Conservation (phyloP, 179 eudicot species). For the Spinacia oleracea region DNA sequence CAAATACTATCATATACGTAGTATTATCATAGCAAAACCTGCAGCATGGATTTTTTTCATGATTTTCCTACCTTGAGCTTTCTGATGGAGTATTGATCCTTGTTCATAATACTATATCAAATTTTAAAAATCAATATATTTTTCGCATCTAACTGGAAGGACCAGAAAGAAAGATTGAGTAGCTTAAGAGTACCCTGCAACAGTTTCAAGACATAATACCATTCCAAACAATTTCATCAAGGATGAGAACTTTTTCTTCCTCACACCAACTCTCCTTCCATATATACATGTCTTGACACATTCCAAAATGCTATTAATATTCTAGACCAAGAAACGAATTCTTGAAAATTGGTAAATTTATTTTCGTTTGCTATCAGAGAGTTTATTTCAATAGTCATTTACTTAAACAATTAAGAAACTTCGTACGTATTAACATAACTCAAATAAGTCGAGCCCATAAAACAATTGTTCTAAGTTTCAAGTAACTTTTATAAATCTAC, state of each 20-base stretch:
- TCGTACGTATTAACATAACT: background rate
- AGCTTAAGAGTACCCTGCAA: background rate
- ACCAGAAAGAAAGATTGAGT: background rate
- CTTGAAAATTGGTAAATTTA: background rate
- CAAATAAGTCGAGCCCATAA: too few relatives aligned
- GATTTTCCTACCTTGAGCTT: background rate
- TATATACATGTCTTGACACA: background rate
- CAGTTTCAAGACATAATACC: background rate
- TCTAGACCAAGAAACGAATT: background rate
- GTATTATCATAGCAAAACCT: background rate
- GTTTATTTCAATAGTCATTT: background rate
- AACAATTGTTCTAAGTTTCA: too few relatives aligned
- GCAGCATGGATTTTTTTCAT: background rate
- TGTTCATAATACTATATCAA: background rate
- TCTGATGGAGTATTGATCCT: background rate
- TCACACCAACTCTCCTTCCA: background rate
- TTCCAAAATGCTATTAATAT: background rate
- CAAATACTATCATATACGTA: background rate
- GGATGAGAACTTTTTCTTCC: background rate
- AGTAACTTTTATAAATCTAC: too few relatives aligned
- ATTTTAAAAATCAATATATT: background rate
- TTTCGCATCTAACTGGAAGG: background rate
- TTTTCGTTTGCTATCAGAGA: background rate
- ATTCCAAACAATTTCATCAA: background rate
- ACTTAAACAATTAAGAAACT: background rate